A percentile compares a stretch with the other conserved stretches of the same genome.
Conservation (phyloP, 139 green algal species). For the Tetraselmis striata region DNA sequence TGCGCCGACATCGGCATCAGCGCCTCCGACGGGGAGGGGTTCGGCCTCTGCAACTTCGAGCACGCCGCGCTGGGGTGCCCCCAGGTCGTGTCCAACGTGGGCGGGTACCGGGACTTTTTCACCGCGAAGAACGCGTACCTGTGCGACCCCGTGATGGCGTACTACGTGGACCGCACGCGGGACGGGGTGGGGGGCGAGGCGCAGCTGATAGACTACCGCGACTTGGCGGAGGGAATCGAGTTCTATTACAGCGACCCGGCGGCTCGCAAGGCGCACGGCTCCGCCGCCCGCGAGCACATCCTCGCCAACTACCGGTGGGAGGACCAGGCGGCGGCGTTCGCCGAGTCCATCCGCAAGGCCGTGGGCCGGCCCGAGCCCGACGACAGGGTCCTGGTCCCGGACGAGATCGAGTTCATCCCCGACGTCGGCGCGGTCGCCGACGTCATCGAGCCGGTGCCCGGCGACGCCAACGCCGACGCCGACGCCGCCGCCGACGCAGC, state of each 20-base stretch:
- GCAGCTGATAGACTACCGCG: neutral
- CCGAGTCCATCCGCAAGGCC: no score
- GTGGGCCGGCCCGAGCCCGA: no score
- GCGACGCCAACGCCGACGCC: no score
- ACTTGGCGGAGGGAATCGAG: slow-evolving; percentile 13
- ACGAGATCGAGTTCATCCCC: no score
- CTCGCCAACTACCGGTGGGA: neutral
- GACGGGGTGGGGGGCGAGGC: slow-evolving; percentile 18
- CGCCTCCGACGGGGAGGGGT: slow-evolving; percentile 19
- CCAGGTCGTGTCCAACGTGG: slow-evolving; percentile 14
- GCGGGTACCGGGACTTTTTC: slow-evolving; percentile 20
- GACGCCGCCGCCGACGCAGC: no score
- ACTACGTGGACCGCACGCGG: slow-evolving; percentile 13
- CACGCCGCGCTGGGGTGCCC: slow-evolving; percentile 7
- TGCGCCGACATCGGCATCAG: slow-evolving; percentile 11
- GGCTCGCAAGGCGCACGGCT: neutral
- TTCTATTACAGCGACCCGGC: slow-evolving; percentile 7
- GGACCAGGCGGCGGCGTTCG: no score
- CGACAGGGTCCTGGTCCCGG: no score
- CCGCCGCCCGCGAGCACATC: neutral
- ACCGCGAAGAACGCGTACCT: slow-evolving; percentile 6
- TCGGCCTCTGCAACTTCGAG: slow-evolving; percentile 21
- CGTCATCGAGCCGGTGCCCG: no score
- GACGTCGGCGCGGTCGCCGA: no score
- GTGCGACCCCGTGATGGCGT: neutral